Percentiles rank a stretch among this genome's conserved stretches.
Evolutionary conservation across 2,329 filamentous ascomycete species (phyloP).

Genomic region (Metarhizium sp.): DNA sequence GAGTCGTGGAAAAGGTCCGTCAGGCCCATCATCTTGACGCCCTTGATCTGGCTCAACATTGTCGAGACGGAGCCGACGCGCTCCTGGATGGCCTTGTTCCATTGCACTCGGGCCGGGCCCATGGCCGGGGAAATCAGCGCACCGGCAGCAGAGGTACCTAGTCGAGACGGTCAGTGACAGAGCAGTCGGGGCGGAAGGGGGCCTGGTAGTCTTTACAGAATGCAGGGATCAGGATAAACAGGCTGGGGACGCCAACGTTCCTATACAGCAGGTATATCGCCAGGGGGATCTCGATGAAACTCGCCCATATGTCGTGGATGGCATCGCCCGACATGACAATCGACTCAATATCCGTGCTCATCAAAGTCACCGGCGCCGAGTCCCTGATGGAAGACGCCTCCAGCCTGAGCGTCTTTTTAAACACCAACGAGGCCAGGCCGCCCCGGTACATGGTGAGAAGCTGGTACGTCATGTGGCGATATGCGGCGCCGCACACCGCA

Average conservation of each 20-base stretch:
- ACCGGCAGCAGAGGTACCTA: conserved; percentile 13
- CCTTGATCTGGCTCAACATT: conserved; percentile 32
- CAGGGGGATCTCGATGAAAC: conserved; percentile 26
- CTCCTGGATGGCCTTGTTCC: conserved; percentile 30
- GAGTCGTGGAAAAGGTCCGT: conserved; percentile 20
- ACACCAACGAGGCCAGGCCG: conserved; percentile 35
- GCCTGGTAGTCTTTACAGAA: conserved; percentile 11
- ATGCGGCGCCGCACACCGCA: conserved; percentile 22
- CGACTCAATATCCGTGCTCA: conserved; percentile 34
- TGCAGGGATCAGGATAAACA: conserved; percentile 18
- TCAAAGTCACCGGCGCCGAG: conserved; percentile 31
- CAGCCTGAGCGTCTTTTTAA: conserved; percentile 32
- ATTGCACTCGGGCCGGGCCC: conserved; percentile 25
- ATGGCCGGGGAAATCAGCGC: conserved; percentile 15
- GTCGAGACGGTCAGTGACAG: neutral
- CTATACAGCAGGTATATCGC: conserved; percentile 25
- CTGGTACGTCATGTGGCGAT: conserved; percentile 26
- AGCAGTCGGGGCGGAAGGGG: no score
- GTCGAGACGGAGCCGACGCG: conserved; percentile 29
- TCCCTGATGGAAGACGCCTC: conserved; percentile 22
- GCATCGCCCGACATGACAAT: conserved; percentile 17
- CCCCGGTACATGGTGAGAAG: conserved; percentile 27
- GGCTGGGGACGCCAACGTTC: conserved; percentile 18
- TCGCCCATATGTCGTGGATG: conserved; percentile 29
- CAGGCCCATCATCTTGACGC: conserved; percentile 35